Evolutionary conservation across 495 filamentous ascomycete genomes (phyloP).

Genomic region (Ramalina peruviana): DNA sequence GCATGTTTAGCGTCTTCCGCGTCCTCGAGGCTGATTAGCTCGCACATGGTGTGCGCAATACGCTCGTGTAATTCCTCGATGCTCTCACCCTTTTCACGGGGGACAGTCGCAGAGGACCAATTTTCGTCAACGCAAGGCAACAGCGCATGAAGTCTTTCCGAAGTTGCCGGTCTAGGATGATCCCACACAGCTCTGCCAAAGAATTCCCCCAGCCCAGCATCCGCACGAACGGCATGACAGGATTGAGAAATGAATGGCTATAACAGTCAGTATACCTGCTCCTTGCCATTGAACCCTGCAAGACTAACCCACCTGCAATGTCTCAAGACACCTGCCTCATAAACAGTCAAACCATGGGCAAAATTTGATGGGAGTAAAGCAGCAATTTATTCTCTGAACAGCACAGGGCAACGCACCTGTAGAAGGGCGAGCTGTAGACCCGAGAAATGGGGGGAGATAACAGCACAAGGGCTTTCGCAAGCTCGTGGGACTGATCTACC

Average conservation of each 20-base stretch:
- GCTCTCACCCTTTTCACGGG: constrained; percentile 59
- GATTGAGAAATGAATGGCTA: constrained; percentile 7
- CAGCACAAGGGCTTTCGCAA: constrained; percentile 48
- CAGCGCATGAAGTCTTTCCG: constrained; percentile 40
- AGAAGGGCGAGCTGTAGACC: constrained; percentile 79
- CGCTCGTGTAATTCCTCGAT: constrained; percentile 69
- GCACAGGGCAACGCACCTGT: constrained; percentile 30
- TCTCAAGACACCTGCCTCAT: no score
- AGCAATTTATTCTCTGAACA: neutral
- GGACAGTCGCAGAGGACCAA: constrained; percentile 47
- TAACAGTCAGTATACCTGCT: no score
- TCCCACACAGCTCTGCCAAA: constrained; percentile 68
- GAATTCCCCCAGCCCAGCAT: constrained; percentile 53
- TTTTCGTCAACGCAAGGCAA: constrained; percentile 46
- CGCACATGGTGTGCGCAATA: constrained; percentile 51
- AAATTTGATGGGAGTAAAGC: no score
- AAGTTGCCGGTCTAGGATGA: constrained; percentile 63
- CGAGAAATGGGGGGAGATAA: constrained; percentile 54
- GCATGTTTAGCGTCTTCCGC: constrained; percentile 26
- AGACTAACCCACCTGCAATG: no score
- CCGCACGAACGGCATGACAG: constrained; percentile 41
- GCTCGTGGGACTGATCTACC: constrained; percentile 66
- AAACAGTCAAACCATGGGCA: neutral
- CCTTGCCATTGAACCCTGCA: no score
- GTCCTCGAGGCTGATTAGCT: constrained; percentile 61